Conservation (phyloP, 2,329 filamentous ascomycete species). For the Proliferodiscus dingleyae region DNA sequence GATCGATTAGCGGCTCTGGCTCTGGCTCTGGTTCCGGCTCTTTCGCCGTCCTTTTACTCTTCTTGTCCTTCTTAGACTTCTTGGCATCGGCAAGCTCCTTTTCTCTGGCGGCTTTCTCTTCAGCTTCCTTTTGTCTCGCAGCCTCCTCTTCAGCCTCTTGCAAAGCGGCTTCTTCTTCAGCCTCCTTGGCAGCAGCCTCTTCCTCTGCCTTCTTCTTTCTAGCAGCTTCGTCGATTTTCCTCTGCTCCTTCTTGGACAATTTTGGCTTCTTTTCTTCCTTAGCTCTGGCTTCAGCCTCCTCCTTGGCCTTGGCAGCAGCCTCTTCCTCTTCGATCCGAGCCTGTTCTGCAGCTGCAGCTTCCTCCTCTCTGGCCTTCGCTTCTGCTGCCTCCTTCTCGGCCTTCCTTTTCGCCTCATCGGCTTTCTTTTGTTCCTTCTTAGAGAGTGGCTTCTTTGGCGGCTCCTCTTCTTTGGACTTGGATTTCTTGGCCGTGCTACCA, state of each 20-base stretch:
- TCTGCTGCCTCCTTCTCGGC: constrained; percentile 30
- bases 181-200: constrained; percentile 27
- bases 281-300: constrained; percentile 29
- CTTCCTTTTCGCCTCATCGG: constrained; percentile 32
- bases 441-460: constrained; percentile 36
- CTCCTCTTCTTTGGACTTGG: constrained; percentile 40
- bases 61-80: constrained; percentile 33
- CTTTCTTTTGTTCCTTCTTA: constrained; percentile 48
- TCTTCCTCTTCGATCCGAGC: constrained; percentile 32
- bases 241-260: constrained; percentile 46
- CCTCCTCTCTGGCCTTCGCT: constrained; percentile 36
- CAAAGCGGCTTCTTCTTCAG: constrained; percentile 31
- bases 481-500: constrained; percentile 31
- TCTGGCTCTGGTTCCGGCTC: constrained; percentile 22
- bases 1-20: constrained; percentile 16
- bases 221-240: constrained; percentile 39
- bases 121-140: constrained; percentile 34
- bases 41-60: constrained; percentile 28
- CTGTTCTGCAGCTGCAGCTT: constrained; percentile 27
- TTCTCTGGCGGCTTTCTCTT: constrained; percentile 34
- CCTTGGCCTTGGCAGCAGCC: constrained; percentile 30
- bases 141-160: constrained; percentile 37
- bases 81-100: constrained; percentile 35
- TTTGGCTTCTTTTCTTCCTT: constrained; percentile 29
- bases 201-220: constrained; percentile 42